These are phyloP conservation scores for Flaveria brownii DNA, from an alignment of 129 eudicot species.

Conservation along the genomic window DNA sequence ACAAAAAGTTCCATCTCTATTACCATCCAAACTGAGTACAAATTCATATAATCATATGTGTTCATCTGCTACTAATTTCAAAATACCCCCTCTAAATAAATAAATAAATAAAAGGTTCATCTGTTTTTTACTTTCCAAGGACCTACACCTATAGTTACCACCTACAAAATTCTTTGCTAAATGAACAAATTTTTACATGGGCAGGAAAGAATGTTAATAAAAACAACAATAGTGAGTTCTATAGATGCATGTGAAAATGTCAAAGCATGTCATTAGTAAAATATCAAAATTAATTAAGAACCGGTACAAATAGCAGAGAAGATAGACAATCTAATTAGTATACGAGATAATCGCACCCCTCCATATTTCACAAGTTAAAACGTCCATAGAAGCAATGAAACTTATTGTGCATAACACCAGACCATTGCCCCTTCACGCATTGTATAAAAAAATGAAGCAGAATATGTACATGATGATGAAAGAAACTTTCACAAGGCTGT, in stretches of 20 bases:
- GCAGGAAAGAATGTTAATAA: neutral
- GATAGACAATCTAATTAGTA: neutral
- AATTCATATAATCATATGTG: neutral
- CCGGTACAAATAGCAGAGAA: neutral
- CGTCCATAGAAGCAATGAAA: neutral
- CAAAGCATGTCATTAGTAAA: neutral
- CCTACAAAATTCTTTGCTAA: slow-evolving; percentile 8
- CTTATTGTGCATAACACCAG: neutral
- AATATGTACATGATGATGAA: neutral
- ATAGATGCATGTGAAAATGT: slow-evolving; percentile 28
- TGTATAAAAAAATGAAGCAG: neutral
- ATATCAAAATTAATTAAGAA: neutral
- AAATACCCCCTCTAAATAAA: neutral
- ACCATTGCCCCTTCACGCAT: neutral
- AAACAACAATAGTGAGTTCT: slow-evolving; percentile 7
- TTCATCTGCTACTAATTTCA: neutral
- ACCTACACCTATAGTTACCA: neutral
- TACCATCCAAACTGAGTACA: neutral
- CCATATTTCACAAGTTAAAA: neutral
- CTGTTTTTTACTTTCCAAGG: slow-evolving; percentile 8
- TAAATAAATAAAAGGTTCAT: neutral
- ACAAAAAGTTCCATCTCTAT: neutral
- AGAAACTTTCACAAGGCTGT: neutral
- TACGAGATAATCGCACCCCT: neutral
- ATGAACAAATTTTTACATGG: neutral